phyloP scores from a whole-genome alignment of 75 land plant genomes.

The Sequoiadendron giganteum region DNA sequence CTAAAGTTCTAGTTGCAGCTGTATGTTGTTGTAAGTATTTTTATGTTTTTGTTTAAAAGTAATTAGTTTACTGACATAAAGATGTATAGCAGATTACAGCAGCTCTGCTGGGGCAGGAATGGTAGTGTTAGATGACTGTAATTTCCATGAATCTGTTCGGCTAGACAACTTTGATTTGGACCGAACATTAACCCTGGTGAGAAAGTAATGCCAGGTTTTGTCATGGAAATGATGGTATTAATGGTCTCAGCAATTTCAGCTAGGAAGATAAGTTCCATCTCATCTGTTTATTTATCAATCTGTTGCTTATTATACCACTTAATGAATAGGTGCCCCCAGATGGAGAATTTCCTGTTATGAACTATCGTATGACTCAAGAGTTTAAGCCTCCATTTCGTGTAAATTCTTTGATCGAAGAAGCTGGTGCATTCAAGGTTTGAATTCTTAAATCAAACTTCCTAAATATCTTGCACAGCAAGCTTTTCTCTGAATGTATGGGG shows the following conservation, averaged over 20 bases:
- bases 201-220: conserved; percentile 18
- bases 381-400: conserved; percentile 94
- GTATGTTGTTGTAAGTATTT: neutral
- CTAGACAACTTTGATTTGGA: conserved; percentile 94
- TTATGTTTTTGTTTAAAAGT: neutral
- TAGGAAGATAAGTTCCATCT: neutral
- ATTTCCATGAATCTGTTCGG: conserved; percentile 96
- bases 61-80: neutral
- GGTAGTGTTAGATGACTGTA: conserved; percentile 94
- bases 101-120: conserved; percentile 80
- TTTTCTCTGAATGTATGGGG: neutral
- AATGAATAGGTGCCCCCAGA: conserved; percentile 80
- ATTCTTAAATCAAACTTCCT: neutral
- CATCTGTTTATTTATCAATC: neutral
- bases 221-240: neutral
- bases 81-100: conserved; percentile 47
- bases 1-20: neutral
- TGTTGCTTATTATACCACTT: conserved; percentile 7
- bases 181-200: conserved; percentile 78
- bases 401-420: conserved; percentile 84
- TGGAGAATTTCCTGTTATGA: conserved; percentile 98
- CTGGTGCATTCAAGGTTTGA: conserved; percentile 73
- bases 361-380: conserved; percentile 94
- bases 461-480: neutral
- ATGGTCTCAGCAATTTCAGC: neutral